Percentiles rank a stretch among this genome's conserved stretches.
Conservation (phyloP, 2,329 filamentous ascomycete species). For the Xylaria sp. region DNA sequence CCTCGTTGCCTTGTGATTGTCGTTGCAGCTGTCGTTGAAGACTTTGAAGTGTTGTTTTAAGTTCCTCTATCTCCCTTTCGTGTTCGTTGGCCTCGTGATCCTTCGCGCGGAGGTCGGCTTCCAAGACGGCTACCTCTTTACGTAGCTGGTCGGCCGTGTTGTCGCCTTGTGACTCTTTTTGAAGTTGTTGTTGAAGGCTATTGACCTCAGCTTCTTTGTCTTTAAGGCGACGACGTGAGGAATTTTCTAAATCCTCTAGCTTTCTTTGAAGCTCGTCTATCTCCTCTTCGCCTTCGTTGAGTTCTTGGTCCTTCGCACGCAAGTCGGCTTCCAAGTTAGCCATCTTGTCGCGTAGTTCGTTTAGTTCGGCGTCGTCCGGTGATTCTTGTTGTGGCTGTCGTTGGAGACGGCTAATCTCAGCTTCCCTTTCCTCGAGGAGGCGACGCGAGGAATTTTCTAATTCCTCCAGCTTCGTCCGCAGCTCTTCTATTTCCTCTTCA, state of each 20-base stretch:
- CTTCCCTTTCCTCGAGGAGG: background rate
- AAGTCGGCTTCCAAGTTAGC: slow-evolving; percentile 58
- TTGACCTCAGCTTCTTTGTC: slow-evolving; percentile 69
- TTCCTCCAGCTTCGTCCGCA: slow-evolving; percentile 60
- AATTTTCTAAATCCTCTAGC: slow-evolving; percentile 29
- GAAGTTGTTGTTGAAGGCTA: background rate
- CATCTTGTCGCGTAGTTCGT: slow-evolving; percentile 57
- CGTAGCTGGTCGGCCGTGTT: background rate
- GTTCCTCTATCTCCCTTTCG: background rate
- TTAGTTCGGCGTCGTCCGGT: slow-evolving; percentile 58
- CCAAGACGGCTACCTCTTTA: background rate
- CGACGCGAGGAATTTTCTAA: background rate
- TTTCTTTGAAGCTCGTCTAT: slow-evolving; percentile 62
- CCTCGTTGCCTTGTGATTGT: background rate
- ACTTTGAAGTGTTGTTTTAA: background rate
- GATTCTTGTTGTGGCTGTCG: background rate
- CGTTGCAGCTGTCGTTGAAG: background rate
- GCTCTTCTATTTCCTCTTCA: slow-evolving; percentile 61
- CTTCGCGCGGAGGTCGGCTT: background rate
- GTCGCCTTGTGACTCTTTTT: background rate
- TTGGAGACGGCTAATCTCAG: background rate
- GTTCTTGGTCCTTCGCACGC: slow-evolving; percentile 65
- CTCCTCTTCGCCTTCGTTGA: slow-evolving; percentile 63
- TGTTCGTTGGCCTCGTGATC: background rate
- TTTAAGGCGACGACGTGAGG: slow-evolving; percentile 42